These are phyloP conservation scores for Colletotrichum godetiae DNA, from an alignment of 2,329 filamentous ascomycete genomes.

Conservation along the genomic window DNA sequence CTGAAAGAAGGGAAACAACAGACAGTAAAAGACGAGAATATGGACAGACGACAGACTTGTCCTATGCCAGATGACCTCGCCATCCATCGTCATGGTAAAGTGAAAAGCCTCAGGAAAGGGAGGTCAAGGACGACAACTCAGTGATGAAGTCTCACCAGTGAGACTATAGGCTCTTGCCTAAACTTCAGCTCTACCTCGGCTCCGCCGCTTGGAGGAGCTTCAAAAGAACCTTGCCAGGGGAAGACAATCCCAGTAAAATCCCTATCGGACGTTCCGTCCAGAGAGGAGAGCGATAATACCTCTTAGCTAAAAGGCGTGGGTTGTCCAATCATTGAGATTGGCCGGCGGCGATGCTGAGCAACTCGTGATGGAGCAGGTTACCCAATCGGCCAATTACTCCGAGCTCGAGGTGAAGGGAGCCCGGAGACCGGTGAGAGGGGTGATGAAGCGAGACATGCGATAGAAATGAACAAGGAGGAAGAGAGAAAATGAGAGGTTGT, in stretches of 20 bases:
- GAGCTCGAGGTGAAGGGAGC: not conserved
- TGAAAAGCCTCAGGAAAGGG: not conserved
- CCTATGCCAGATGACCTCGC: constrained; percentile 16
- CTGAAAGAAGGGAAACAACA: not conserved
- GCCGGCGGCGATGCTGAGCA: constrained; percentile 6
- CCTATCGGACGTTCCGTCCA: constrained; percentile 1
- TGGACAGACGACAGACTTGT: not conserved
- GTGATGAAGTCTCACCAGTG: constrained; percentile 9
- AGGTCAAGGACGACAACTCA: not conserved
- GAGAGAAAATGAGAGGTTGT: constrained; percentile 15
- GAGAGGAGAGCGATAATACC: constrained; percentile 9
- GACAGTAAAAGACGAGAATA: not conserved
- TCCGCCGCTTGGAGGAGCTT: not conserved
- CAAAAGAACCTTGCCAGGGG: constrained; percentile 17
- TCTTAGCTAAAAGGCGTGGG: constrained; percentile 26
- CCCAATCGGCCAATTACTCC: constrained; percentile 17
- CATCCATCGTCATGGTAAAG: not conserved
- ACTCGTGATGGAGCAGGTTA: constrained; percentile 15
- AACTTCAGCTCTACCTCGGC: not conserved
- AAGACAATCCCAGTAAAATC: constrained; percentile 7
- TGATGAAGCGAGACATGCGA: not conserved
- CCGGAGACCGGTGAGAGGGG: not conserved
- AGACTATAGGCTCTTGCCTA: constrained; percentile 8
- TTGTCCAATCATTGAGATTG: constrained; percentile 19
- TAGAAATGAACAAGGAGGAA: not conserved